Evolutionary conservation across 352 stramenopile genomes (phyloP), one percentile per base, ranked within the genome.

Genomic region (Pythium biforme): DNA sequence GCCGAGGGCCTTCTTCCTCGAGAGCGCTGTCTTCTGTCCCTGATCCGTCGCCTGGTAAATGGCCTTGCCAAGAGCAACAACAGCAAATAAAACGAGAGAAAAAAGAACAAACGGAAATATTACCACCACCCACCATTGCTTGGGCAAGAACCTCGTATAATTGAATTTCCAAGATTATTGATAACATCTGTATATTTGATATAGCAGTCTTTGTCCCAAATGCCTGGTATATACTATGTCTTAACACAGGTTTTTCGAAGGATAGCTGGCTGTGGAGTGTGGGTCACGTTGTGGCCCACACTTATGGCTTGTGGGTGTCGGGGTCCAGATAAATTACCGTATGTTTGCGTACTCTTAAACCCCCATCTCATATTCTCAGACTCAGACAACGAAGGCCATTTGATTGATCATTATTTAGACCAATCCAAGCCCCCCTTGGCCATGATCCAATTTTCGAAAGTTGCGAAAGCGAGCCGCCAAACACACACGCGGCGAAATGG

Each of bases 401-500:
- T 53, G 22, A 47, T 45, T 62, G 55, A 27, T 7, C 20, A 55
- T 50, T 29, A 43, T 31, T 47, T 37, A 5, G 29, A 3, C 47
- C 57, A 64, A 64, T 64, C 33, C 45, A n/a, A 34, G 0, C 12
- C 17, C 19, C 14, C 14, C 31, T 2, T 52, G 19, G 10, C 23
- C 2, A 7, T 47, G 33, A 59, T 33, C 48, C 47, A 31, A 48
- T 54, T 48, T 59, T 64, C 41, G 39, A 65, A 56, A 65, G 41
- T 49, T 33, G 29, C 20, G 1, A 19, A 20, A 43, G 37, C 37
- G 9, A 19, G 6, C 4, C 37, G 1, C 8, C 17, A n/a, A n/a
- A n/a, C n/a, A n/a, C n/a, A n/a, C n/a, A n/a, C n/a, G n/a, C 9
- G 12, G 14, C n/a, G 51, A 63, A 33, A 72, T 65, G 69, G 50